Evolutionary conservation across 805 yeast species (phyloP), one percentile per base, ranked within the genome.

Genomic region (Isabelozyma pseudorhagii): DNA sequence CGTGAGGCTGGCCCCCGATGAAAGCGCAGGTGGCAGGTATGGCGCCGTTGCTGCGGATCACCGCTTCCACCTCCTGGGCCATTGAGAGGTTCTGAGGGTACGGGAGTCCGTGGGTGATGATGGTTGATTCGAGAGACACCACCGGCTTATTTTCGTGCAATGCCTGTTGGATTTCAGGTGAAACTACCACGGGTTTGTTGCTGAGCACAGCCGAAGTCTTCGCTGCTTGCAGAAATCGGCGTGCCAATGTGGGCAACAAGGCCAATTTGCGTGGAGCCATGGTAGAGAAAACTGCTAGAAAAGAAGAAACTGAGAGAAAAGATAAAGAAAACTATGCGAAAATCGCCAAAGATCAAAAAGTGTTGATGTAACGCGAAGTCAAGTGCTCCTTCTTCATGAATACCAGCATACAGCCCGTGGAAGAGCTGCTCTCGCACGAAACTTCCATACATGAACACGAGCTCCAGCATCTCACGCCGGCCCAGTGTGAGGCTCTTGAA

Each of bases 31-130:
- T 89, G 0, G 97, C 97, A 0, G 97, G 97, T 5, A 86, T 68
- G 1, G 84, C 91, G 7, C 93, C 92, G 36, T 74, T 63, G 0
- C 63, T 61, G 41, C 96, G 73, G 14, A 90, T 78, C 7, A 77
- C 69, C 4, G 63, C 50, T 64, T 90, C 96, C 0, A 88, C 96
- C 1, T 72, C 65, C 29, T 58, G 58, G 0, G 97, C 96, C 90
- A 90, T 84, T 25, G 75, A 74, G 9, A 87, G 59, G 59, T 91
- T 90, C 18, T 78, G 77, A 0, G 97, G 97, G 60, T 68, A 87
- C 3, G 97, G 96, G 39, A 90, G 74, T 0, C 97, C 97, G 69
- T 90, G 97, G 6, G 96, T 86, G 55, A 91, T 81, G 59, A 90
- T 91, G 7, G 97, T 90, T 18, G 91, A 83, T 62, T 91, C 97